These are phyloP conservation scores for Aspergillus felis DNA, from an alignment of 2,329 filamentous ascomycete genomes.

Conservation along the genomic window DNA sequence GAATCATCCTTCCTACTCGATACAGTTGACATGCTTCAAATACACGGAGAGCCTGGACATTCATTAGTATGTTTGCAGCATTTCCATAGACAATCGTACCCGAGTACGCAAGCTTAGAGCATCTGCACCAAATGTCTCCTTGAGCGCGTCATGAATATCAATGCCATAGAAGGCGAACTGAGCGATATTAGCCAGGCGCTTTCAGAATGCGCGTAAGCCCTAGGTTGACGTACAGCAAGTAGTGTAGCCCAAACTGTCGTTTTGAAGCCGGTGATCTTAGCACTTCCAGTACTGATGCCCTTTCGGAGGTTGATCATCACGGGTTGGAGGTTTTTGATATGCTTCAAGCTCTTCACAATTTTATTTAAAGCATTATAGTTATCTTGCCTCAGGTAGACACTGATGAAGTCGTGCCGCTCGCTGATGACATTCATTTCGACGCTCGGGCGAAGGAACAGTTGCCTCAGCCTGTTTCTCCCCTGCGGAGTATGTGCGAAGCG, in stretches of 20 bases:
- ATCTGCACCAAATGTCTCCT: slow-evolving; percentile 54
- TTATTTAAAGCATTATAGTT: slow-evolving; percentile 57
- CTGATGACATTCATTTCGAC: slow-evolving; percentile 64
- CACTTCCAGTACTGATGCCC: slow-evolving; percentile 60
- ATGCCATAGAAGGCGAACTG: slow-evolving; percentile 69
- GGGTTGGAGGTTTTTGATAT: slow-evolving; percentile 70
- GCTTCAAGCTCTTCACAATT: slow-evolving; percentile 61
- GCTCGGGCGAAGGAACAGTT: slow-evolving; percentile 76
- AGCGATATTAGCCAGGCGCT: slow-evolving; percentile 2
- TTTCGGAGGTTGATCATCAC: slow-evolving; percentile 69
- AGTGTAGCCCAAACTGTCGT: slow-evolving; percentile 72
- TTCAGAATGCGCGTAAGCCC: neutral
- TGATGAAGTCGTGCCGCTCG: slow-evolving; percentile 67
- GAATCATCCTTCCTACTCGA: slow-evolving; percentile 66
- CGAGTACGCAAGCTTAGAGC: slow-evolving; percentile 52
- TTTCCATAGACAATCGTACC: slow-evolving; percentile 32
- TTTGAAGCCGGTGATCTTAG: slow-evolving; percentile 54
- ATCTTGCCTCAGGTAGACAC: slow-evolving; percentile 62
- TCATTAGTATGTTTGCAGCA: neutral
- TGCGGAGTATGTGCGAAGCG: slow-evolving; percentile 72
- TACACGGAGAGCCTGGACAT: slow-evolving; percentile 51
- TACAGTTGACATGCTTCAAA: slow-evolving; percentile 60
- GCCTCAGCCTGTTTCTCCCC: slow-evolving; percentile 69
- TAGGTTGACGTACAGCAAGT: slow-evolving; percentile 41
- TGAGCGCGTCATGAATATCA: slow-evolving; percentile 62